Base-by-base conservation (phyloP, 2,329 filamentous ascomycete species). In the Colletotrichum lini region DNA sequence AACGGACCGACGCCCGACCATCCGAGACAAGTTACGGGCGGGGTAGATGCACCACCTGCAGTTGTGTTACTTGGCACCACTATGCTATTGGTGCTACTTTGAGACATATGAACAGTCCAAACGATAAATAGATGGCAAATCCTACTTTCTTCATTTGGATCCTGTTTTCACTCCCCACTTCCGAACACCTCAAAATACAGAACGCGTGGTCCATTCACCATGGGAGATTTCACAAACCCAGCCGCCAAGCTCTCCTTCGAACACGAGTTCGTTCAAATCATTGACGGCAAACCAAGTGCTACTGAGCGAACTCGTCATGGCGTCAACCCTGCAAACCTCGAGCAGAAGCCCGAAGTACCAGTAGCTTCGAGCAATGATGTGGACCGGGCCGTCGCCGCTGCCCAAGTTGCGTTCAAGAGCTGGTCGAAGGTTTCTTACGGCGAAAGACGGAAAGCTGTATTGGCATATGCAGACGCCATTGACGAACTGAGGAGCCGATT, bases 261-360 rank as follows among this genome's bases (percentile, higher is more conserved):
- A 47, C 21, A 47, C 16, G 8, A 12, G 9, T 68, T 64, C 38
- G 59, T 68, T 7, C 65, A 68, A 5, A 57, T 87, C 61, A 84
- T 89, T 72, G 82, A 87, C 71, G 86, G 86, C 65, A 78, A 86
- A 77, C 77, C 84, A 65, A 79, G 79, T 15, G 76, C 81, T 10
- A 85, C 84, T 1, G 74, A 80, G 26, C 76, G 81, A 56, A 86
- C 83, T 10, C 83, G 85, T 64, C 82, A 84, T 75, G 82, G 84
- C 35, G 80, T 88, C 74, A 88, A 89, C 76, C 87, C 87, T 0
- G 79, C 86, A 3, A 88, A 83, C 15, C 78, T 82, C 21, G 78
- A 85, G 70, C 79, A 84, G 23, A 85, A 87, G 57, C 83, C 84
- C 26, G 53, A 78, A 9, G 73, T 74, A 8, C 79, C 79, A 9